Evolutionary conservation across 768 basidiomycete genomes (phyloP).

Genomic region (Xerocomellus intermedius): DNA sequence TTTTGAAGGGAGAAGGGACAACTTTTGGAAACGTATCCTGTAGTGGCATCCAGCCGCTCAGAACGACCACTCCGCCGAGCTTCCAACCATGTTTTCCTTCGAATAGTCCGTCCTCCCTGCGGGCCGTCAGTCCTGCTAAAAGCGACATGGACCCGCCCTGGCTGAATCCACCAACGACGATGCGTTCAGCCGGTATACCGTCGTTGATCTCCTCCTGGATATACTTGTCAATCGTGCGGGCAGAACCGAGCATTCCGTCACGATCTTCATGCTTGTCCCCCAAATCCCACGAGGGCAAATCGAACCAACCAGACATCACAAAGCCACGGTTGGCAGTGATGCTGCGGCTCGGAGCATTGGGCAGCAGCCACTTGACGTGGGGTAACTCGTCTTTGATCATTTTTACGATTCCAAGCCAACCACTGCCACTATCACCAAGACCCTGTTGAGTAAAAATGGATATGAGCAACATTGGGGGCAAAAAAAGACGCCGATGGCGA

Average conservation of each 20-base stretch:
- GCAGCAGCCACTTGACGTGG: constrained; percentile 85
- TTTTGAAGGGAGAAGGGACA: constrained; percentile 18
- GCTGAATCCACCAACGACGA: constrained; percentile 87
- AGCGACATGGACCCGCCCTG: constrained; percentile 82
- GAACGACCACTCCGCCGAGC: constrained; percentile 66
- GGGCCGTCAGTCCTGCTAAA: constrained; percentile 57
- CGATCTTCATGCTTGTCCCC: constrained; percentile 57
- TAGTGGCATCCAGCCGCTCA: constrained; percentile 83
- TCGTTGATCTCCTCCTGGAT: constrained; percentile 73
- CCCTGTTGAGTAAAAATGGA: constrained; percentile 44
- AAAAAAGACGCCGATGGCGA: background rate
- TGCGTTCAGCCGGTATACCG: constrained; percentile 65
- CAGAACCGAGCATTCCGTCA: constrained; percentile 58
- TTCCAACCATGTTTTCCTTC: constrained; percentile 46
- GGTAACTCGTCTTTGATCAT: constrained; percentile 58
- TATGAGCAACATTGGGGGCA: constrained; percentile 1
- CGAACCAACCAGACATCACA: constrained; percentile 83
- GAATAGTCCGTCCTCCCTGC: constrained; percentile 25
- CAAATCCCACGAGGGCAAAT: constrained; percentile 66
- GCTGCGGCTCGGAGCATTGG: constrained; percentile 36
- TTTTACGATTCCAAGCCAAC: constrained; percentile 76
- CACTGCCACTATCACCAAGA: constrained; percentile 70
- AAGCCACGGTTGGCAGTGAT: constrained; percentile 75
- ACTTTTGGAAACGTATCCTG: constrained; percentile 64
- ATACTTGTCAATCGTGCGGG: constrained; percentile 59